A percentile compares a stretch with the other conserved stretches of the same genome.
phyloP scores from a whole-genome alignment of 164 flowering plant genomes.

The Stephania yunnanensis region DNA sequence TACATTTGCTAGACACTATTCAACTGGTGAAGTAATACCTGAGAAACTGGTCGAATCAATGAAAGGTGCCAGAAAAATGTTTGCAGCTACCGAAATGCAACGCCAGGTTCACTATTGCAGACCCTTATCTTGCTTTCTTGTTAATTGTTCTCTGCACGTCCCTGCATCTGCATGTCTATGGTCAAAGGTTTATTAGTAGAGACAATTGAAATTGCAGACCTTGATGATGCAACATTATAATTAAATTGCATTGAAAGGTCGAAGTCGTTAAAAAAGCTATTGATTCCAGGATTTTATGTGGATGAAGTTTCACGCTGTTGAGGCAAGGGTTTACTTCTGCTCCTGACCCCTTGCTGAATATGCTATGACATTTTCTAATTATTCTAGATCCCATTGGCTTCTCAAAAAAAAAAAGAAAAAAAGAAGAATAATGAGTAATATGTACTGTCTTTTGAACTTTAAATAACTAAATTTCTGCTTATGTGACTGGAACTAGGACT shows the following conservation, averaged over 20 bases:
- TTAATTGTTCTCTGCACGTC: not conserved
- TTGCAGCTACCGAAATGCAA: slow-evolving; percentile 87
- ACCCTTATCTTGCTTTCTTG: slow-evolving; percentile 1
- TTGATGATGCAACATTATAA: not conserved
- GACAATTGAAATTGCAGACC: not conserved
- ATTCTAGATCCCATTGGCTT: too few species aligned
- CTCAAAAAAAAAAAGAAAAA: too few species aligned
- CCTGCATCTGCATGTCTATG: not conserved
- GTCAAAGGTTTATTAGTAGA: not conserved
- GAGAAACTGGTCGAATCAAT: slow-evolving; percentile 75
- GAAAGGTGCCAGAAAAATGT: slow-evolving; percentile 82
- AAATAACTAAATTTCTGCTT: too few species aligned
- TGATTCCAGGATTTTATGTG: too few species aligned
- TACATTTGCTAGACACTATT: slow-evolving; percentile 85
- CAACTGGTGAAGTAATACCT: slow-evolving; percentile 87
- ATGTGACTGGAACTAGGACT: too few species aligned
- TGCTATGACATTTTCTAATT: too few species aligned
- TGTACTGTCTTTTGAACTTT: too few species aligned
- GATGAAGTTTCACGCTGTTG: too few species aligned
- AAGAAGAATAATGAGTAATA: too few species aligned
- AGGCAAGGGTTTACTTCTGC: too few species aligned
- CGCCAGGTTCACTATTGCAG: slow-evolving; percentile 63
- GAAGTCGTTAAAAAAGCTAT: not conserved
- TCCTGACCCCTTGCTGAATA: too few species aligned
- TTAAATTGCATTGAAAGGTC: not conserved